Conservation (phyloP, 768 basidiomycete genomes). For the Grammothele lineata region DNA sequence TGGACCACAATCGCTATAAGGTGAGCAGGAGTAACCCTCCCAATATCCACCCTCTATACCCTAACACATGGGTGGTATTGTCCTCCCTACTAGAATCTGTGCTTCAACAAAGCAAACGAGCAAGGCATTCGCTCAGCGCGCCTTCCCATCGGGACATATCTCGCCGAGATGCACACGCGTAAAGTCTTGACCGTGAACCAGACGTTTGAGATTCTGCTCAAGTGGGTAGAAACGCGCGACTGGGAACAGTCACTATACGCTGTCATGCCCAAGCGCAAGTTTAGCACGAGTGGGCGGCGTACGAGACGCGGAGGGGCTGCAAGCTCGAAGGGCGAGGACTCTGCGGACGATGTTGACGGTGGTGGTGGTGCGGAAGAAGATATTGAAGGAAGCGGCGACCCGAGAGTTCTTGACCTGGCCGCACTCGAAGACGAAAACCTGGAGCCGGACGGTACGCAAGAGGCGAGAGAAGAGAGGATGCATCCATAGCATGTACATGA, state of each 20-base stretch:
- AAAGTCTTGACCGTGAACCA: constrained; percentile 98
- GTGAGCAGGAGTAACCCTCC: too few relatives aligned
- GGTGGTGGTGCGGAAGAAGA: constrained; percentile 17
- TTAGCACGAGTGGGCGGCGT: constrained; percentile 43
- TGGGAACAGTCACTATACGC: constrained; percentile 86
- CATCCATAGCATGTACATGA: too few relatives aligned
- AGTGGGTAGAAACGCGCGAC: constrained; percentile 80
- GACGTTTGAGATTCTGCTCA: constrained; percentile 84
- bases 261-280: constrained; percentile 93
- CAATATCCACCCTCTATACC: constrained; percentile 14
- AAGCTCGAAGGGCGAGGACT: constrained; percentile 12
- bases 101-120: constrained; percentile 76
- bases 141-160: constrained; percentile 90
- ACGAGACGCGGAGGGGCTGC: constrained; percentile 18
- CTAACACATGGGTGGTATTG: too few relatives aligned
- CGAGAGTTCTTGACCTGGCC: constrained; percentile 11
- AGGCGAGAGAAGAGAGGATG: too few relatives aligned
- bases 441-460: neutral
- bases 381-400: constrained; percentile 9
- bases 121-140: constrained; percentile 80
- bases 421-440: constrained; percentile 5
- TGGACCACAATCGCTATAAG: constrained; percentile 96
- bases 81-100: constrained; percentile 63
- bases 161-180: constrained; percentile 79
- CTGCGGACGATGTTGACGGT: constrained; percentile 14